These are phyloP conservation scores for Achaetomium macrosporum DNA, from an alignment of 2,329 filamentous ascomycete species.

Conservation along the genomic window DNA sequence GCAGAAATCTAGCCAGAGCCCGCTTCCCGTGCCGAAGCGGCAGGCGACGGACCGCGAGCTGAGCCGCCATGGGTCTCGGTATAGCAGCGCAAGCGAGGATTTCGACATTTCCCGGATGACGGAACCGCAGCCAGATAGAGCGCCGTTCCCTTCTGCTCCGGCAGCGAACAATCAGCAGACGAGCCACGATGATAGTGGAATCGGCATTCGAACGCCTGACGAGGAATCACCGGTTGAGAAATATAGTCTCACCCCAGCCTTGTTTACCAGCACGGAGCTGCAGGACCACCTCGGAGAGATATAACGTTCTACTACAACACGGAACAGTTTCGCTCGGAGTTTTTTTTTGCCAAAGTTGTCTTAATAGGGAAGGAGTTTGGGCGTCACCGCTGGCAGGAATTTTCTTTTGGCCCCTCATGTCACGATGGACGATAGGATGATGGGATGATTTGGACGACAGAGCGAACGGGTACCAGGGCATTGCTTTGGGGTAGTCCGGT, in stretches of 20 bases:
- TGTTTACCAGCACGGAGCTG: conserved; percentile 27
- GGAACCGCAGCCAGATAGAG: conserved; percentile 44
- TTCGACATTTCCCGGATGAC: conserved; percentile 39
- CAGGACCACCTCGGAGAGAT: conserved; percentile 19
- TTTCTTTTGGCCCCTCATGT: conserved; percentile 10
- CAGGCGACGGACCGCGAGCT: conserved; percentile 33
- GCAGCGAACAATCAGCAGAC: conserved; percentile 34
- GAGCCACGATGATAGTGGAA: conserved; percentile 66
- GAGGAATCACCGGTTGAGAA: conserved; percentile 59
- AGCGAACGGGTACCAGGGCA: conserved; percentile 7
- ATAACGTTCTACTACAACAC: not conserved
- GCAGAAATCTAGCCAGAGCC: conserved; percentile 39
- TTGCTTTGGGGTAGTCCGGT: conserved; percentile 7
- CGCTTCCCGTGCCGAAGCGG: conserved; percentile 29
- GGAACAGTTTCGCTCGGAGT: not conserved
- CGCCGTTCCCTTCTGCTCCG: conserved; percentile 44
- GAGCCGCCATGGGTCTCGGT: conserved; percentile 34
- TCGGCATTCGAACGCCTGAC: conserved; percentile 63
- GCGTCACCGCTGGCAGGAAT: conserved; percentile 5
- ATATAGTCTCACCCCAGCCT: conserved; percentile 35
- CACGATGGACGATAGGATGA: conserved; percentile 14
- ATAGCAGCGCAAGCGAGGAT: conserved; percentile 43
- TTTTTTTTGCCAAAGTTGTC: conserved; percentile 16
- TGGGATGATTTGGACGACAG: conserved; percentile 19
- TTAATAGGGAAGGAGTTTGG: conserved; percentile 24